A percentile compares a stretch with the other conserved stretches of the same genome.
phyloP scores from a whole-genome alignment of 768 basidiomycete genomes.

The Leccinum imitatum region DNA sequence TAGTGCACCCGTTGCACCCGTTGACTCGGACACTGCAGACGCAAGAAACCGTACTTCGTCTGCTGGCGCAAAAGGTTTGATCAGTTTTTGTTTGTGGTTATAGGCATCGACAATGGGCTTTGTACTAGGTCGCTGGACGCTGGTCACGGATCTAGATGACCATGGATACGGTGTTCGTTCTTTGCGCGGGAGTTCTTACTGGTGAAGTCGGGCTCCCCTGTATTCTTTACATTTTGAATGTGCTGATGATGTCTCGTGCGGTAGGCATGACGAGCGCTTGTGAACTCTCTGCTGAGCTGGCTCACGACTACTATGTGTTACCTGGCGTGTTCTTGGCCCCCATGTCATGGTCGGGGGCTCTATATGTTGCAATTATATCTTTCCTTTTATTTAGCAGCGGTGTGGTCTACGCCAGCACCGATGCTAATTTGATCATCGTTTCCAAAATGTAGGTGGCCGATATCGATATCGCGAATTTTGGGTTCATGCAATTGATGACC shows the following conservation, averaged over 20 bases:
- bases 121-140: conserved; percentile 47
- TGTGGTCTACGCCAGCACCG: conserved; percentile 57
- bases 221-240: conserved; percentile 1
- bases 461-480: neutral
- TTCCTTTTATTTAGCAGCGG: conserved; percentile 48
- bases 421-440: conserved; percentile 49
- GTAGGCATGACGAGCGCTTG: conserved; percentile 59
- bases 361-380: conserved; percentile 49
- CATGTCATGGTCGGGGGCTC: conserved; percentile 50
- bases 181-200: conserved; percentile 70
- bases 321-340: conserved; percentile 50
- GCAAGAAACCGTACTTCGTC: conserved; percentile 59
- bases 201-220: conserved; percentile 36
- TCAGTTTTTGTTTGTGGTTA: neutral
- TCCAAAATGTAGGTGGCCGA: conserved; percentile 52
- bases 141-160: conserved; percentile 66
- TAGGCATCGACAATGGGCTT: neutral
- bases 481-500: conserved; percentile 2
- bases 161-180: conserved; percentile 66
- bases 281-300: conserved; percentile 56
- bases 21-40: conserved; percentile 40
- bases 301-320: conserved; percentile 58
- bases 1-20: conserved; percentile 61
- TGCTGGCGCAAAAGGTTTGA: conserved; percentile 56
- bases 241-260: conserved; percentile 3